Evolutionary conservation across 2,329 filamentous ascomycete species (phyloP).

Genomic region (Ceratocystis colombiana): DNA sequence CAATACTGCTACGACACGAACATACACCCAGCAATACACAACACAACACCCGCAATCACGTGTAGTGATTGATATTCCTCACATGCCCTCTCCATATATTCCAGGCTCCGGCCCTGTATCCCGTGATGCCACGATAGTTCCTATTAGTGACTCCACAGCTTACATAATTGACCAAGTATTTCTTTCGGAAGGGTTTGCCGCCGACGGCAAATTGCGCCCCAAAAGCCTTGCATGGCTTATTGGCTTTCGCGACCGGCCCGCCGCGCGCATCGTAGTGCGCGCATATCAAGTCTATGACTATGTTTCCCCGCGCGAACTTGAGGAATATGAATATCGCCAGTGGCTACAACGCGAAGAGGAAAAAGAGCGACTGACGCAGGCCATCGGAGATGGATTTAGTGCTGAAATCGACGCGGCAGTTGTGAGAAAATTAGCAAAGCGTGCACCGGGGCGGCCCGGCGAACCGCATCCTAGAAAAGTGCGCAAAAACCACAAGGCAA

Average conservation of each 20-base stretch:
- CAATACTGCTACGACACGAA: neutral
- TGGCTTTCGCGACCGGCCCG: slow-evolving; percentile 44
- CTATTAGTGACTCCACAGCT: slow-evolving; percentile 43
- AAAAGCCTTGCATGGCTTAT: slow-evolving; percentile 46
- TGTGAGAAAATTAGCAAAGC: neutral
- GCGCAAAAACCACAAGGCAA: neutral
- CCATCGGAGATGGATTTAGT: slow-evolving; percentile 7
- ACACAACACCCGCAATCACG: neutral
- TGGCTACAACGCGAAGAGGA: slow-evolving; percentile 38
- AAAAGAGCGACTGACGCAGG: slow-evolving; percentile 26
- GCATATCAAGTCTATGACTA: slow-evolving; percentile 45
- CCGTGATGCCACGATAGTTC: slow-evolving; percentile 40
- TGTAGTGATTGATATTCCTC: slow-evolving; percentile 30
- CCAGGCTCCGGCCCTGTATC: slow-evolving; percentile 41
- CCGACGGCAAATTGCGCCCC: slow-evolving; percentile 33
- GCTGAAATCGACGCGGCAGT: slow-evolving; percentile 11
- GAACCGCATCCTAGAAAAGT: slow-evolving; percentile 1
- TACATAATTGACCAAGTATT: slow-evolving; percentile 48
- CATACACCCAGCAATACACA: too few species aligned
- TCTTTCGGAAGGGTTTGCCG: slow-evolving; percentile 34
- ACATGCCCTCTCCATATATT: slow-evolving; percentile 32
- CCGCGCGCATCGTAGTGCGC: slow-evolving; percentile 40
- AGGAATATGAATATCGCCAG: slow-evolving; percentile 46
- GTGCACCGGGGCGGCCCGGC: slow-evolving; percentile 5
- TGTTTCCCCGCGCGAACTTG: slow-evolving; percentile 46